Percentiles rank a stretch among this genome's conserved stretches.
These are phyloP conservation scores for Macrolepiota fuliginosa DNA, from an alignment of 768 basidiomycete species.

Conservation along the genomic window DNA sequence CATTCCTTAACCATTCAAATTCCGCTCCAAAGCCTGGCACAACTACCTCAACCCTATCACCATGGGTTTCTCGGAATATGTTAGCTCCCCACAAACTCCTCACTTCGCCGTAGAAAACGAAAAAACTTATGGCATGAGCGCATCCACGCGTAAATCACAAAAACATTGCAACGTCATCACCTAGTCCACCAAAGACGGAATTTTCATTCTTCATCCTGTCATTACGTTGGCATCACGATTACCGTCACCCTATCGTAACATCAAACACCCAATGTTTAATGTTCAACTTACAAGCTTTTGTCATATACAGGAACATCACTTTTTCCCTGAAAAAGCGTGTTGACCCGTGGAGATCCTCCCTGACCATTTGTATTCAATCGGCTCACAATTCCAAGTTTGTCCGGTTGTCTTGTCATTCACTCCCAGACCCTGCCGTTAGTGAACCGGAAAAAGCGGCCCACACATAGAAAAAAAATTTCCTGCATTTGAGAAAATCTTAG, in stretches of 20 bases:
- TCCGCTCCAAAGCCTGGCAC: too few relatives aligned
- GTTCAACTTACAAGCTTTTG: neutral
- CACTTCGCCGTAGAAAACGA: neutral
- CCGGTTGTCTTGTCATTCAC: neutral
- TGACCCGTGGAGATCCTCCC: neutral
- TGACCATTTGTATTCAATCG: neutral
- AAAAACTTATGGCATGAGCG: neutral
- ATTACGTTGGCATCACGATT: neutral
- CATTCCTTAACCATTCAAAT: too few relatives aligned
- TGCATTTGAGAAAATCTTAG: neutral
- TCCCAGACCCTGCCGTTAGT: neutral
- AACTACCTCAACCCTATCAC: too few relatives aligned
- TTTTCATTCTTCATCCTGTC: neutral
- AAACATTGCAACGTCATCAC: neutral
- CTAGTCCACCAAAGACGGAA: neutral
- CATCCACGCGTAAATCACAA: neutral
- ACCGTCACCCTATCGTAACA: too few relatives aligned
- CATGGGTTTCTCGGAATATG: too few relatives aligned
- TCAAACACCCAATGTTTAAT: too few relatives aligned
- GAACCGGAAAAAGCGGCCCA: neutral
- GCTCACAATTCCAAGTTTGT: neutral
- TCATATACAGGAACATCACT: neutral
- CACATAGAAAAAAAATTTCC: too few relatives aligned
- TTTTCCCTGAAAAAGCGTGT: neutral
- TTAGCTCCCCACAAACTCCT: too few relatives aligned